These are phyloP conservation scores for Nematocida sp. DNA, from an alignment of 371 early-diverging fungal species.

Conservation along the genomic window DNA sequence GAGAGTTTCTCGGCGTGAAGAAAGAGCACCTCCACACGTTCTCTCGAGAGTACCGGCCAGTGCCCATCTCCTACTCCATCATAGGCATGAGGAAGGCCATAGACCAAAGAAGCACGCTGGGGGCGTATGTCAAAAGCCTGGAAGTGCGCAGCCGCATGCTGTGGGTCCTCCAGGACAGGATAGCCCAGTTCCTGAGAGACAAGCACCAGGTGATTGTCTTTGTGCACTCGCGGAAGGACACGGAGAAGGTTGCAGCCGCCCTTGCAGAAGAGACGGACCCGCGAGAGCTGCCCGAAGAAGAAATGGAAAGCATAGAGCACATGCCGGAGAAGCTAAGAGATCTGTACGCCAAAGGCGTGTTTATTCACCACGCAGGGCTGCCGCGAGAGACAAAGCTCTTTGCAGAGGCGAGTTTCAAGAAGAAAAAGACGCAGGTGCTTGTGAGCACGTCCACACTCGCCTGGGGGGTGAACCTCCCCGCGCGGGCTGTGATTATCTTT, in stretches of 20 bases:
- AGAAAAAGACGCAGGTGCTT: constrained; percentile 80
- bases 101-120: constrained; percentile 52
- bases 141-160: constrained; percentile 20
- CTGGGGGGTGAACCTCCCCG: constrained; percentile 99
- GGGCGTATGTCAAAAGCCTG: constrained; percentile 57
- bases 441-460: constrained; percentile 96
- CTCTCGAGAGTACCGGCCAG: constrained; percentile 76
- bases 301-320: constrained; percentile 11
- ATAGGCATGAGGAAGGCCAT: constrained; percentile 65
- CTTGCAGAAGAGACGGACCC: constrained; percentile 12
- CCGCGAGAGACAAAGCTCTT: constrained; percentile 77
- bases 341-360: constrained; percentile 69
- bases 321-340: constrained; percentile 25
- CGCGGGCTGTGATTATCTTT: constrained; percentile 94
- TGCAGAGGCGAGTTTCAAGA: constrained; percentile 84
- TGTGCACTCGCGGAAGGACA: constrained; percentile 40
- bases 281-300: not conserved
- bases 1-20: constrained; percentile 81
- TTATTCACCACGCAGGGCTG: constrained; percentile 98
- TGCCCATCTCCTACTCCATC: constrained; percentile 68
- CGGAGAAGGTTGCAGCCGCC: not conserved
- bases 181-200: constrained; percentile 11
- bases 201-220: constrained; percentile 43
- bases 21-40: constrained; percentile 78
- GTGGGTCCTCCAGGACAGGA: not conserved